phyloP scores from a whole-genome alignment of 2,329 filamentous ascomycete genomes.

The Neopestalotiopsis rosae region DNA sequence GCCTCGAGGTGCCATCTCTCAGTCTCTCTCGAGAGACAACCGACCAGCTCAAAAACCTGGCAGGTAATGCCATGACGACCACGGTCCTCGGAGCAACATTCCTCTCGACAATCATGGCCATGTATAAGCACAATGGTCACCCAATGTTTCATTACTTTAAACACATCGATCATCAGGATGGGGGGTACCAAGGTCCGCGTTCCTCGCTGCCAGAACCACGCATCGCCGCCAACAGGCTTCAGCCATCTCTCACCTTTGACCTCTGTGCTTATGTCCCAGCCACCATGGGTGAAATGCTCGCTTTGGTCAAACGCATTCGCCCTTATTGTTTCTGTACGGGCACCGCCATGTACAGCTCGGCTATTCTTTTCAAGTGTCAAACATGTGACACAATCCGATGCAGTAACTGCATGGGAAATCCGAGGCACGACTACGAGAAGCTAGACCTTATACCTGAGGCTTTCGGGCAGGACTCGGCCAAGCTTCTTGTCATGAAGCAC shows the following conservation, averaged over 20 bases:
- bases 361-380: slow-evolving; percentile 33
- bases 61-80: slow-evolving; percentile 81
- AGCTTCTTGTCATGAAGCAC: neutral
- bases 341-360: slow-evolving; percentile 35
- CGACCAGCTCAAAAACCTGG: slow-evolving; percentile 69
- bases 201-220: neutral
- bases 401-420: slow-evolving; percentile 44
- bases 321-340: slow-evolving; percentile 43
- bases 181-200: neutral
- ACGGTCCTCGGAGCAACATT: slow-evolving; percentile 72
- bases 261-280: neutral
- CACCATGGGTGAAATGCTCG: slow-evolving; percentile 17
- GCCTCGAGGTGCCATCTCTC: slow-evolving; percentile 67
- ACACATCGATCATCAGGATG: neutral
- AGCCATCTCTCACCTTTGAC: neutral
- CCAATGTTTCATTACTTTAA: neutral
- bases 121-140: neutral
- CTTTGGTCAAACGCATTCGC: slow-evolving; percentile 25
- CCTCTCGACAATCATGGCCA: slow-evolving; percentile 58
- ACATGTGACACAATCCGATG: slow-evolving; percentile 44
- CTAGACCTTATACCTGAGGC: slow-evolving; percentile 21
- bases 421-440: slow-evolving; percentile 36
- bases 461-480: slow-evolving; percentile 26
- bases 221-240: neutral
- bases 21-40: slow-evolving; percentile 68